A percentile compares a stretch with the other conserved stretches of the same genome.
Evolutionary conservation across 768 basidiomycete genomes (phyloP).

Genomic region (Trametes punicea): DNA sequence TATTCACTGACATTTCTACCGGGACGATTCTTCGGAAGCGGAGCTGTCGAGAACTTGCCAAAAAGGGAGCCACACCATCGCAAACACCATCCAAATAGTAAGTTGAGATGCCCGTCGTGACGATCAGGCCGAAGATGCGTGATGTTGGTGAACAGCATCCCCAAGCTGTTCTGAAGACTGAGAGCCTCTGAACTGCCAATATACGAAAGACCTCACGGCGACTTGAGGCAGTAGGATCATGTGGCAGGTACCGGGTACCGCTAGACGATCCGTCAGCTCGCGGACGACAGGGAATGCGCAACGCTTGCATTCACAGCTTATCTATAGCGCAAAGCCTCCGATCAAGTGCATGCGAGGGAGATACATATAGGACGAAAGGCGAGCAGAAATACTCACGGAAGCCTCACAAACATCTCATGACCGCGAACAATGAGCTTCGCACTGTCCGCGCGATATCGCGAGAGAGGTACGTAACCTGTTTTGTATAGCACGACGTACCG

Average conservation of each 20-base stretch:
- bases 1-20: no score
- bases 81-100: no score
- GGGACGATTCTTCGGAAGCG: no score
- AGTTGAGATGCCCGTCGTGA: no score
- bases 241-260: neutral
- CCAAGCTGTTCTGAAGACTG: no score
- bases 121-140: no score
- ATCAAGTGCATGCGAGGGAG: neutral
- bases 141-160: no score
- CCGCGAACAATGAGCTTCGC: neutral
- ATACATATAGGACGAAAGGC: neutral
- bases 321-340: slow-evolving; percentile 11
- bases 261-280: neutral
- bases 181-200: no score
- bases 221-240: neutral
- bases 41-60: no score
- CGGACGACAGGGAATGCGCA: neutral
- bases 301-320: neutral
- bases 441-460: neutral
- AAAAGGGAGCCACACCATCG: no score
- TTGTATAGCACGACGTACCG: neutral
- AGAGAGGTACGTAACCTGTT: neutral
- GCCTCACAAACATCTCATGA: slow-evolving; percentile 5
- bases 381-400: slow-evolving; percentile 5
- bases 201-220: neutral